Base-by-base conservation (phyloP, 2,329 filamentous ascomycete genomes). In the Epichloe scottii region DNA sequence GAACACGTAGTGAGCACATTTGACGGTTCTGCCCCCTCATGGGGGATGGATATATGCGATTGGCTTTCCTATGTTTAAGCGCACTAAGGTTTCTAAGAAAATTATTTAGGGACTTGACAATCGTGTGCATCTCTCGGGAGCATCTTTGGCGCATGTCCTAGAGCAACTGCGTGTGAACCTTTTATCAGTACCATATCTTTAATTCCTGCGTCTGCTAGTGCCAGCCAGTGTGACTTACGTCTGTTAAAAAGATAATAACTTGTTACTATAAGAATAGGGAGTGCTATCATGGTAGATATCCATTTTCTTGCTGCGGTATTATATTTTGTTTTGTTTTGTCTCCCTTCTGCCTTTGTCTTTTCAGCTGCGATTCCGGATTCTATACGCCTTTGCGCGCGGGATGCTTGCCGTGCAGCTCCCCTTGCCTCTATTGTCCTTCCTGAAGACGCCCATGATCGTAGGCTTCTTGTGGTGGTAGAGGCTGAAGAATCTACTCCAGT, bases 241-340 rank as follows among this genome's bases (percentile, higher is more conserved):
- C 73, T 64, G 44, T 78, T 70, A 61, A 74, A 79, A 3, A 81
- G 59, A 48, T 70, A 71, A 54, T 76, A 80, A 21, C 76, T 78
- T 26, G 74, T 76, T 47, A 81, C 76, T 14, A 79, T 54, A 4
- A 79, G 57, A 34, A 81, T 71, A 2, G 77, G 77, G 62, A 78
- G 57, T 23, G 73, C 75, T 50, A 79, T 69, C 56, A 81, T 74
- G 7, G 69, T 54, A 21, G 66, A 63, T 3, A 68, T 63, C 67
- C 73, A 78, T 57, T 68, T 72, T 52, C 72, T 61, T 50, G 70
- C 67, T 33, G 71, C 69, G 38, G 59, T 57, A 50, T 72, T 69
- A 59, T 74, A 77, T 40, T 70, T 66, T 54, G 59, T 59, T 57
- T 69, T 63, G 55, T 71, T 75, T 42, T 70, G 68, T 38, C 66